These are phyloP conservation scores for Podosphaera fusca DNA, from an alignment of 2,329 filamentous ascomycete species.

Conservation along the genomic window DNA sequence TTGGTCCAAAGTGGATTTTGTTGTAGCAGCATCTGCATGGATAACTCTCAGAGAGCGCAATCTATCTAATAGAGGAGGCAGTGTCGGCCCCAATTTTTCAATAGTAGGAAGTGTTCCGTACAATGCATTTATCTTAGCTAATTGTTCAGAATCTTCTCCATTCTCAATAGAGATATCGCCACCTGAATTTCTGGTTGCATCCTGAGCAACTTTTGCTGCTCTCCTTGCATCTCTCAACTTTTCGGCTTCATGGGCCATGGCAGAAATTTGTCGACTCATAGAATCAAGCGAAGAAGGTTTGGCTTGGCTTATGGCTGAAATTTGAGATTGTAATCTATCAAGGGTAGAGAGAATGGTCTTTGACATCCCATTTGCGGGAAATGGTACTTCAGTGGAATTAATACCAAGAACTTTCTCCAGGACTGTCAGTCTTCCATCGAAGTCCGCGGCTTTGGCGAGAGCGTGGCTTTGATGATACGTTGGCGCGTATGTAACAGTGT, in stretches of 20 bases:
- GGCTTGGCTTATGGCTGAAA: constrained; percentile 50
- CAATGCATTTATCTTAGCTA: constrained; percentile 71
- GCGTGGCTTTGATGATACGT: constrained; percentile 45
- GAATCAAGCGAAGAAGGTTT: constrained; percentile 51
- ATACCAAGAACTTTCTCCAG: constrained; percentile 69
- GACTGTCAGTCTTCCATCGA: constrained; percentile 57
- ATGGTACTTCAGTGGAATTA: constrained; percentile 17
- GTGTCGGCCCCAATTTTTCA: constrained; percentile 59
- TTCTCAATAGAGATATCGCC: constrained; percentile 21
- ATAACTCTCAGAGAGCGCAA: constrained; percentile 63
- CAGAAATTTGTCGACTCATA: constrained; percentile 44
- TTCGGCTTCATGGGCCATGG: constrained; percentile 50
- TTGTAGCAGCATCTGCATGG: constrained; percentile 67
- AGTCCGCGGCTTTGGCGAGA: constrained; percentile 62
- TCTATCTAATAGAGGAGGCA: constrained; percentile 68
- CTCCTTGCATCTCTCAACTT: constrained; percentile 41
- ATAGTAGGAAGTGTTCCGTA: constrained; percentile 79
- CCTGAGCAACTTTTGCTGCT: constrained; percentile 36
- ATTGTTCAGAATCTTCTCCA: constrained; percentile 40
- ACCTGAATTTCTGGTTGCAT: constrained; percentile 25
- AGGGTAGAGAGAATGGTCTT: constrained; percentile 63
- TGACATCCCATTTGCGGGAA: constrained; percentile 39
- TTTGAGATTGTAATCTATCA: constrained; percentile 56
- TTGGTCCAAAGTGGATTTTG: constrained; percentile 51
- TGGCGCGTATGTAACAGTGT: constrained; percentile 40